Evolutionary conservation across 2,329 filamentous ascomycete genomes (phyloP).

Genomic region (Exophiala mesophila): DNA sequence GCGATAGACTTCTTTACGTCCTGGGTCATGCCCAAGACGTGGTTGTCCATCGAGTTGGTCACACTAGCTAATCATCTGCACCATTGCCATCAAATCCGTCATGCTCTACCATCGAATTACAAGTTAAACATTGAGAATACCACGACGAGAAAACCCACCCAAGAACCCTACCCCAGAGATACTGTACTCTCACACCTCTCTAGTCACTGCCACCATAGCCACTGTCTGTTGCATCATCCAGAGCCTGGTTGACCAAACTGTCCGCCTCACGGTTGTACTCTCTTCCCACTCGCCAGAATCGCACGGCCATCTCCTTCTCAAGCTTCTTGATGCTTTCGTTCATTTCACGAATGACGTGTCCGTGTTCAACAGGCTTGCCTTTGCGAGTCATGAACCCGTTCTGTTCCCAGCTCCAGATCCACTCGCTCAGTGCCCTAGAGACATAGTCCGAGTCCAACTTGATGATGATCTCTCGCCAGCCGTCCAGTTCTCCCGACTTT

Average conservation of each 20-base stretch:
- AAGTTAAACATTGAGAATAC: too few species aligned
- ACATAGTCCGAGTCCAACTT: slow-evolving; percentile 54
- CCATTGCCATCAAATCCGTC: too few species aligned
- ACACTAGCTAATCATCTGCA: too few species aligned
- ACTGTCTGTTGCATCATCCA: slow-evolving; percentile 17
- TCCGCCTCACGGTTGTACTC: slow-evolving; percentile 43
- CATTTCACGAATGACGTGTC: slow-evolving; percentile 50
- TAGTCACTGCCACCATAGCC: slow-evolving; percentile 13
- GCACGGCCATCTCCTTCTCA: slow-evolving; percentile 36
- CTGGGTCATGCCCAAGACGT: too few species aligned
- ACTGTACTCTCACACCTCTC: too few species aligned
- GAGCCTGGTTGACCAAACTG: slow-evolving; percentile 33
- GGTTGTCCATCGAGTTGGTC: too few species aligned
- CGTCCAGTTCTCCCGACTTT: slow-evolving; percentile 16
- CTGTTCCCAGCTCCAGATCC: slow-evolving; percentile 40
- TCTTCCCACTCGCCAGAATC: slow-evolving; percentile 47
- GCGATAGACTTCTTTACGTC: too few species aligned
- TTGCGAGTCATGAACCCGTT: slow-evolving; percentile 42
- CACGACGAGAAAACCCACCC: too few species aligned
- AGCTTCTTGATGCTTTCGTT: slow-evolving; percentile 35
- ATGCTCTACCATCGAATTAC: too few species aligned
- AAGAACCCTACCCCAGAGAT: too few species aligned
- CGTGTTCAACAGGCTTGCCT: slow-evolving; percentile 42
- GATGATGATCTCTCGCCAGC: slow-evolving; percentile 44
- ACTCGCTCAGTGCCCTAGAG: slow-evolving; percentile 42